Conservation (phyloP, 2,329 filamentous ascomycete genomes). For the Fusarium aywerte region DNA sequence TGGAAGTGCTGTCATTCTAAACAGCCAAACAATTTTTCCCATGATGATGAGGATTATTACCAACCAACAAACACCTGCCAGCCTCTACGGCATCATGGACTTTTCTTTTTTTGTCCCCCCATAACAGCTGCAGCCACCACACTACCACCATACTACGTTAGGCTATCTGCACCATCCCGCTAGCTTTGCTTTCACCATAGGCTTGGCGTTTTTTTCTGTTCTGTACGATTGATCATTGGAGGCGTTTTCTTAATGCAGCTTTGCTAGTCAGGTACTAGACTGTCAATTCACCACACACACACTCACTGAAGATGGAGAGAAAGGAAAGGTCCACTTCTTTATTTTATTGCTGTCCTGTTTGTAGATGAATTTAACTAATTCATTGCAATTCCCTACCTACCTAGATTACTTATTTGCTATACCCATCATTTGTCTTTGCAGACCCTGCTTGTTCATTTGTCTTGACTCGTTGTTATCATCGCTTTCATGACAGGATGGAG, state of each 20-base stretch:
- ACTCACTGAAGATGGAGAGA: constrained; percentile 11
- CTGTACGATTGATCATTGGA: constrained; percentile 26
- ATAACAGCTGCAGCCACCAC: not conserved
- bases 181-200: constrained; percentile 25
- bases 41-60: not conserved
- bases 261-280: constrained; percentile 35
- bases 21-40: not conserved
- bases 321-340: constrained; percentile 2
- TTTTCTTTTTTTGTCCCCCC: constrained; percentile 2
- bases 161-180: constrained; percentile 11
- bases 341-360: not conserved
- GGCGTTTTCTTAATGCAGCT: constrained; percentile 19
- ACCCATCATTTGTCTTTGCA: not conserved
- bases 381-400: not conserved
- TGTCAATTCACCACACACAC: not conserved
- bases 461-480: not conserved
- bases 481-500: not conserved
- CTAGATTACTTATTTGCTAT: not conserved
- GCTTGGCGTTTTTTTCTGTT: constrained; percentile 24
- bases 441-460: not conserved
- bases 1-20: constrained; percentile 37
- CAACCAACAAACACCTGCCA: constrained; percentile 5
- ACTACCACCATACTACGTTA: constrained; percentile 6
- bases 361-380: not conserved
- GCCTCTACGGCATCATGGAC: constrained; percentile 9